Conservation (phyloP, 257 asterid species). For the Datura wrightii region DNA sequence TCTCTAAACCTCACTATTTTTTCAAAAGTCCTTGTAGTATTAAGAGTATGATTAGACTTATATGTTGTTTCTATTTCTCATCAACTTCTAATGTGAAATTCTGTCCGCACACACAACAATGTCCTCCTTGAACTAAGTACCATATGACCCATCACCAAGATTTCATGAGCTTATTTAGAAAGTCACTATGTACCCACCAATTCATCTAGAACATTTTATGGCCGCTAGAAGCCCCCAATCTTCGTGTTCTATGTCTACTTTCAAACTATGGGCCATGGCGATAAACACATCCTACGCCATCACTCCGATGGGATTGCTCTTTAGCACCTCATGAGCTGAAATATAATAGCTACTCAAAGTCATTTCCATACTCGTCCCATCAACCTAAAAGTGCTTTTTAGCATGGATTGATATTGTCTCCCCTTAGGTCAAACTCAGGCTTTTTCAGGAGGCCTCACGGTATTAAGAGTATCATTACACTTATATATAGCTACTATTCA, state of each 20-base stretch:
- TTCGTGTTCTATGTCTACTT: neutral
- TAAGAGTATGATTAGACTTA: neutral
- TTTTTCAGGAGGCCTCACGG: neutral
- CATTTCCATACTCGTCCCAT: neutral
- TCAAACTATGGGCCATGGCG: neutral
- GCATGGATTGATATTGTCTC: neutral
- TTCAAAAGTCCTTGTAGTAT: neutral
- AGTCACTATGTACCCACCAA: neutral
- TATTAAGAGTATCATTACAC: neutral
- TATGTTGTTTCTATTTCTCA: neutral
- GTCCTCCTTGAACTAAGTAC: neutral
- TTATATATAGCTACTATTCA: neutral
- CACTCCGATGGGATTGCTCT: neutral
- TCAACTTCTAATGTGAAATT: neutral
- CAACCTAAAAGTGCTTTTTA: neutral
- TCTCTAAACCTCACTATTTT: neutral
- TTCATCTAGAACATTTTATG: neutral
- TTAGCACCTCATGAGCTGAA: neutral
- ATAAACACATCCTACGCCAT: neutral
- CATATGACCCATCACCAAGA: neutral
- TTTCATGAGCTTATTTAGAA: neutral
- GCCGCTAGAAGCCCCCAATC: neutral
- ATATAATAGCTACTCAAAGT: neutral
- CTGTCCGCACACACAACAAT: neutral
- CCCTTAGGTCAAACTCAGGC: neutral